Conservation (phyloP, 495 filamentous ascomycete genomes). For the Usnea hakonensis region DNA sequence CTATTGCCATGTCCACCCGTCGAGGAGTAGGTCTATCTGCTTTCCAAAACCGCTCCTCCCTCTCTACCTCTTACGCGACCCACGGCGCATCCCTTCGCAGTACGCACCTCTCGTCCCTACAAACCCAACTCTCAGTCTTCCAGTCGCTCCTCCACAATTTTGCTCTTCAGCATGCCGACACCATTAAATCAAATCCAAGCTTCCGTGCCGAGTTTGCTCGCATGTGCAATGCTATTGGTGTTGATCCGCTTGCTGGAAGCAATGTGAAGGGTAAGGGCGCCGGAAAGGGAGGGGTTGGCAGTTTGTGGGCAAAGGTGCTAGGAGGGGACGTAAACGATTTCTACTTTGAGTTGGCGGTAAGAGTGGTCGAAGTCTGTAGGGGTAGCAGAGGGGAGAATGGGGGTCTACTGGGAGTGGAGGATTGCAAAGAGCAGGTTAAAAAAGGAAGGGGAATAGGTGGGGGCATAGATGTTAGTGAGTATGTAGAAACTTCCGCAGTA, state of each 20-base stretch:
- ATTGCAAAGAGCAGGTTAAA: constrained; percentile 66
- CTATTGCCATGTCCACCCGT: constrained; percentile 38
- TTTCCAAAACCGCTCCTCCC: constrained; percentile 74
- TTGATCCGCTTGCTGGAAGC: constrained; percentile 79
- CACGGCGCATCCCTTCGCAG: constrained; percentile 81
- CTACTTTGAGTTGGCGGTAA: constrained; percentile 91
- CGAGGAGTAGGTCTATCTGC: constrained; percentile 83
- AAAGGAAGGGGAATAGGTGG: constrained; percentile 66
- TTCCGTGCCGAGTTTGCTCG: constrained; percentile 96
- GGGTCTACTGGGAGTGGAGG: constrained; percentile 75
- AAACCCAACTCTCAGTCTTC: constrained; percentile 91
- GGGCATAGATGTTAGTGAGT: constrained; percentile 61
- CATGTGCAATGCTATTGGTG: constrained; percentile 95
- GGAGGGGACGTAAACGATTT: constrained; percentile 93
- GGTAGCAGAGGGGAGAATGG: constrained; percentile 86
- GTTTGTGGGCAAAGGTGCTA: constrained; percentile 87
- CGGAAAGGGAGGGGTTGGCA: constrained; percentile 39
- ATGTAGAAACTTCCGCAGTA: constrained; percentile 28
- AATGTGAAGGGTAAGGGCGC: constrained; percentile 44
- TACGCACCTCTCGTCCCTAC: constrained; percentile 70
- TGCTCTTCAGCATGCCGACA: constrained; percentile 84
- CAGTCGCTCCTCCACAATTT: constrained; percentile 89
- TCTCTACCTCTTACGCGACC: constrained; percentile 74
- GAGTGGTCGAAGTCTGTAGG: constrained; percentile 88
- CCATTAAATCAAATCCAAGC: constrained; percentile 86